Evolutionary conservation across 352 stramenopile species (phyloP).

Genomic region (Phytophthora hybrid): DNA sequence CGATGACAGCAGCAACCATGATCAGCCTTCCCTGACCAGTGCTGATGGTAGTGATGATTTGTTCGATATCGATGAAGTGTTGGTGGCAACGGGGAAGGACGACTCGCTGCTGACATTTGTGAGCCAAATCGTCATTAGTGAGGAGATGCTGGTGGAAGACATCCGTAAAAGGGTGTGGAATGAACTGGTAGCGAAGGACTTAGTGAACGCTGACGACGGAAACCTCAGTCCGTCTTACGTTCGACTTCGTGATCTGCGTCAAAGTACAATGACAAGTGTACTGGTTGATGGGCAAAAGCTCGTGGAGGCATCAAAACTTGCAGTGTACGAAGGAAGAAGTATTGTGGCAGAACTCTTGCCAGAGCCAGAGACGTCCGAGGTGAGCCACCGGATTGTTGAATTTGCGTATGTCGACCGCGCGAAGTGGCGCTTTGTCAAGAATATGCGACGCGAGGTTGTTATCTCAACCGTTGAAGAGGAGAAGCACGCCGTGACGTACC

Average conservation of each 20-base stretch:
- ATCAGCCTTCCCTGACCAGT: constrained; percentile 33
- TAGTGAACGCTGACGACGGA: constrained; percentile 35
- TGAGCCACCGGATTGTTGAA: constrained; percentile 67
- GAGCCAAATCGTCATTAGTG: constrained; percentile 73
- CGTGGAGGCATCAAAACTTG: constrained; percentile 69
- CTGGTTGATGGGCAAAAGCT: constrained; percentile 70
- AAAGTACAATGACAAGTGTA: constrained; percentile 74
- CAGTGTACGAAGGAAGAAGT: constrained; percentile 80
- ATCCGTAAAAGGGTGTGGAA: constrained; percentile 65
- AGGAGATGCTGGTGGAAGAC: constrained; percentile 79
- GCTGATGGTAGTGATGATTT: constrained; percentile 31
- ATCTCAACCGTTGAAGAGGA: constrained; percentile 47
- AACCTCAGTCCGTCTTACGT: constrained; percentile 51
- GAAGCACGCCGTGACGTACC: constrained; percentile 46
- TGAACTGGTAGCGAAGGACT: constrained; percentile 55
- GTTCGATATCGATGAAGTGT: constrained; percentile 72
- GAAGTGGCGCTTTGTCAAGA: constrained; percentile 71
- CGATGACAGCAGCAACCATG: constrained; percentile 26
- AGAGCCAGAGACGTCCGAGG: constrained; percentile 52
- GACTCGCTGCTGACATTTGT: constrained; percentile 64
- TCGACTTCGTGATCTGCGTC: constrained; percentile 71
- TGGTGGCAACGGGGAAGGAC: constrained; percentile 60
- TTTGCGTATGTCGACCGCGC: constrained; percentile 75
- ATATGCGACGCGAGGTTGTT: constrained; percentile 64
- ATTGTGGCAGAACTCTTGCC: constrained; percentile 79